Evolutionary conservation across 495 filamentous ascomycete genomes (phyloP).

Genomic region (Daldinia concentrica): DNA sequence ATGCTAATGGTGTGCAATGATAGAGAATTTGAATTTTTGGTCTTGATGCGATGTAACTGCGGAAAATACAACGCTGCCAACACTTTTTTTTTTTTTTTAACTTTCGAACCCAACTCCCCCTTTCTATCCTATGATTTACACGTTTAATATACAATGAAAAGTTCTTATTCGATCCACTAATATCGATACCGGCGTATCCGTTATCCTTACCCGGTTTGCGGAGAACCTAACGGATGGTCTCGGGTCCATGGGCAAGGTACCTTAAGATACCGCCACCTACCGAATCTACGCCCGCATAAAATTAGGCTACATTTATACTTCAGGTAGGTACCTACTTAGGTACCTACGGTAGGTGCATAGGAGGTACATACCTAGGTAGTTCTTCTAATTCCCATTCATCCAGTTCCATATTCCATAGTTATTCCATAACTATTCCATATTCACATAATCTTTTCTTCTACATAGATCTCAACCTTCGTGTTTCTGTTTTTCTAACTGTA

Average conservation of each 20-base stretch:
- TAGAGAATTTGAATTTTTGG: conserved; percentile 11
- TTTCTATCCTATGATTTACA: not conserved
- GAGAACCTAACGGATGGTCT: conserved; percentile 4
- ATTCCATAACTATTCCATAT: too few species aligned
- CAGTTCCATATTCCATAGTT: too few species aligned
- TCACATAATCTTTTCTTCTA: not conserved
- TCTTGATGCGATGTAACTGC: conserved; percentile 28
- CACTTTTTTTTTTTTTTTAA: conserved; percentile 10
- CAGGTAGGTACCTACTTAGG: not conserved
- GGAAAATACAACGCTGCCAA: conserved; percentile 24
- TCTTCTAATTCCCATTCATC: not conserved
- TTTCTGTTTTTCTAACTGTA: not conserved
- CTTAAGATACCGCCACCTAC: not conserved
- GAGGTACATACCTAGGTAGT: not conserved
- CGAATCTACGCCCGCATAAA: not conserved
- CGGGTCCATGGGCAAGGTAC: not conserved
- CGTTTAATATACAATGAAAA: not conserved
- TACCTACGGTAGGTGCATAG: not conserved
- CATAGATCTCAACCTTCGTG: not conserved
- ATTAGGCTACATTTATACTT: not conserved
- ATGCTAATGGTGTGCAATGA: not conserved
- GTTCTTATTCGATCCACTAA: not conserved
- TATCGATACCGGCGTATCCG: not conserved
- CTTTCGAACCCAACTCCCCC: not conserved
- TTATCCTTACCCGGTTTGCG: conserved; percentile 11